Base-by-base conservation (phyloP, 1,284 basidiomycete genomes). In the Pseudozyma hubeiensis region DNA sequence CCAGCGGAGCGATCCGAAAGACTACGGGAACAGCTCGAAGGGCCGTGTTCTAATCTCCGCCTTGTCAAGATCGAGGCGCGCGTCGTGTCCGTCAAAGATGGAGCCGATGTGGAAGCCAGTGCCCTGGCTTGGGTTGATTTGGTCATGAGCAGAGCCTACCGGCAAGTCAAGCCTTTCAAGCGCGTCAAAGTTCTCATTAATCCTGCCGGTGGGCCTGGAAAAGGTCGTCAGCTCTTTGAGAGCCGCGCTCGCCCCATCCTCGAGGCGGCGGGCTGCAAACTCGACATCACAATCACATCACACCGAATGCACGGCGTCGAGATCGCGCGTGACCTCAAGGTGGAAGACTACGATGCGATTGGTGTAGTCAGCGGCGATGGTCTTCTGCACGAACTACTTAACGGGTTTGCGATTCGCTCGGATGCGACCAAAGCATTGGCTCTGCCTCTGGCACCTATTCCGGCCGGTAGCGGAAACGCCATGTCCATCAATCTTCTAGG, bases 321-420 rank as follows among this genome's bases (percentile, higher is more conserved):
- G 53, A 87, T 94, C 52, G 90, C 88, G 0, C 87, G 88, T 64
- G 85, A 87, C 0, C 86, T 94, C 33, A 81, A 88, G 0, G 86
- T 94, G 1, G 86, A 88, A 10, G 43, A 66, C 93, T 78, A 57
- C 72, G 87, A 87, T 78, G 93, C 90, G 0, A 85, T 97, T 35
- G 89, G 93, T n/a, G 86, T 90, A 8, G 89, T 96, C 24, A 94
- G 93, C 0, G 95, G 95, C 0, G 95, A 98, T 82, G 95, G 95
- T 6, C 87, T 94, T 44, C 82, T 94, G 8, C 93, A 95, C 81
- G 95, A 98, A 85, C 87, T 96, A n/a, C 82, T 97, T 80, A 98
- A 99, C 81, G 97, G 95, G 3, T 89, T 97, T 51, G 91, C 92
- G 0, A 86, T 88, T 44, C 90, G 94, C 56, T 82, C 87, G 9